Evolutionary conservation across 768 basidiomycete genomes (phyloP).

Genomic region (Leccinum disarticulatum): DNA sequence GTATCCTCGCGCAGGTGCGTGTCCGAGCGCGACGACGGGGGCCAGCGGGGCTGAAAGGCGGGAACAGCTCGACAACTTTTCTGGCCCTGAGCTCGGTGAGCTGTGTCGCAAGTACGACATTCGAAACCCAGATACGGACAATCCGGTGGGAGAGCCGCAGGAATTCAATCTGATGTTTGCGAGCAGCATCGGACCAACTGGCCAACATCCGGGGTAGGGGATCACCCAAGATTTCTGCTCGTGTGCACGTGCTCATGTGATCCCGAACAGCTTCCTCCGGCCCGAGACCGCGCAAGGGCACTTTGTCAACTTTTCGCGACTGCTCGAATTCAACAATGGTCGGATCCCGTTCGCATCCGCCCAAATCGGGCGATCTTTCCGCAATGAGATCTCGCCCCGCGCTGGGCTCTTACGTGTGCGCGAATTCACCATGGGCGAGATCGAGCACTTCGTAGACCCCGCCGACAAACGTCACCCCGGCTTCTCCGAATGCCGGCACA

Average conservation of each 20-base stretch:
- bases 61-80: constrained; percentile 71
- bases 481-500: constrained; percentile 79
- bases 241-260: not conserved
- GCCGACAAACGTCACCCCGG: constrained; percentile 81
- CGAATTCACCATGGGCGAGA: constrained; percentile 99
- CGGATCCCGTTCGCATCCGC: constrained; percentile 96
- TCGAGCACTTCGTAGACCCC: constrained; percentile 98
- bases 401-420: constrained; percentile 95
- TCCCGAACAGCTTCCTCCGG: constrained; percentile 73
- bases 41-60: not conserved
- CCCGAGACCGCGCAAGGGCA: constrained; percentile 99
- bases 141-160: constrained; percentile 89
- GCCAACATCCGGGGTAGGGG: constrained; percentile 86
- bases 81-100: constrained; percentile 84
- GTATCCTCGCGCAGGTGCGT: constrained; percentile 82
- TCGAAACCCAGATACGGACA: constrained; percentile 87
- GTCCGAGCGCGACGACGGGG: not conserved
- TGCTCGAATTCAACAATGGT: constrained; percentile 98
- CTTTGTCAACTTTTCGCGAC: constrained; percentile 96
- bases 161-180: constrained; percentile 99
- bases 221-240: not conserved
- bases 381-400: constrained; percentile 97
- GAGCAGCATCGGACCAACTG: constrained; percentile 95
- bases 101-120: constrained; percentile 80
- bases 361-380: constrained; percentile 93